phyloP scores from a whole-genome alignment of 1,139 yeast genomes.

The Hemisphaericaspora lyxosophila region DNA sequence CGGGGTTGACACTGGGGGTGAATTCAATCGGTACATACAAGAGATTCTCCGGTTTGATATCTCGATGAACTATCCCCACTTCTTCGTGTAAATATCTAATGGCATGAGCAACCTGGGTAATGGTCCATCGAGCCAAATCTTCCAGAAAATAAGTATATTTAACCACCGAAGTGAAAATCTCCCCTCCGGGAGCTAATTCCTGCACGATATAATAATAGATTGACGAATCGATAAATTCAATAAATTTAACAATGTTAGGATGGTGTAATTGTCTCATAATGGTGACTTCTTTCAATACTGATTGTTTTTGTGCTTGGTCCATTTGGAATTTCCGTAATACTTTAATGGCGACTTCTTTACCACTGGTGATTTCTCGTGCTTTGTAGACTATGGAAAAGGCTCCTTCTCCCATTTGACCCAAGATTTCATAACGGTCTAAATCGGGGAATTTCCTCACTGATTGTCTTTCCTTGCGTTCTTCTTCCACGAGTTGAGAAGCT shows the following conservation, averaged over 20 bases:
- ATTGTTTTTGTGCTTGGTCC: slow-evolving; percentile 54
- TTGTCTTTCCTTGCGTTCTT: slow-evolving; percentile 48
- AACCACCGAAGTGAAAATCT: slow-evolving; percentile 56
- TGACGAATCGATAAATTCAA: slow-evolving; percentile 49
- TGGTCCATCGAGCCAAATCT: slow-evolving; percentile 52
- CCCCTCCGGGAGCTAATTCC: slow-evolving; percentile 57
- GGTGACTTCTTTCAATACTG: slow-evolving; percentile 58
- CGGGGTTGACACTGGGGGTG: slow-evolving; percentile 37
- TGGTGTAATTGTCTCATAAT: slow-evolving; percentile 57
- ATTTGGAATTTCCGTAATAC: slow-evolving; percentile 55
- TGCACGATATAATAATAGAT: slow-evolving; percentile 53
- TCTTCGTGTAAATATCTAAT: slow-evolving; percentile 55
- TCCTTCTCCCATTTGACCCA: slow-evolving; percentile 84
- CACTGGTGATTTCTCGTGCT: slow-evolving; percentile 49
- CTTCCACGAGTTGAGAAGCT: slow-evolving; percentile 62
- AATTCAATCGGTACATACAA: slow-evolving; percentile 64
- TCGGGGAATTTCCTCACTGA: slow-evolving; percentile 43
- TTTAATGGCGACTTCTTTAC: slow-evolving; percentile 68
- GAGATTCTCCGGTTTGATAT: slow-evolving; percentile 57
- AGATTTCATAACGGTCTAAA: slow-evolving; percentile 50
- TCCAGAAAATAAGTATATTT: slow-evolving; percentile 57
- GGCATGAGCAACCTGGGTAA: slow-evolving; percentile 50
- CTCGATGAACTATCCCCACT: slow-evolving; percentile 57
- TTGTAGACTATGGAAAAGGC: slow-evolving; percentile 87
- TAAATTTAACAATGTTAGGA: slow-evolving; percentile 48